A percentile compares a stretch with the other conserved stretches of the same genome.
Conservation (phyloP, 495 filamentous ascomycete species). For the Aspergillus leporis region DNA sequence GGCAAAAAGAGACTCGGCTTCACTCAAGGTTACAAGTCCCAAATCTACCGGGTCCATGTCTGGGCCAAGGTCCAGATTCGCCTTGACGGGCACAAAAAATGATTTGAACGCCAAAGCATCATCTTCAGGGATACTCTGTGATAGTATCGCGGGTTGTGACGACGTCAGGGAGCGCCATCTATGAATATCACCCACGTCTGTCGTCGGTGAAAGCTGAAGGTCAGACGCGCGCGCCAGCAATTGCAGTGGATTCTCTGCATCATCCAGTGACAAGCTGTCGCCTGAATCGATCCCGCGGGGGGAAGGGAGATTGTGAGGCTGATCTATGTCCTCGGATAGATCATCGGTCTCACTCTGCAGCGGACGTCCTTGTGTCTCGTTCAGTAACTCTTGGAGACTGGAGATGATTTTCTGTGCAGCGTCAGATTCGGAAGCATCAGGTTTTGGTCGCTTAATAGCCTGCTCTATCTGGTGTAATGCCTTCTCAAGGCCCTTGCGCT, state of each 20-base stretch:
- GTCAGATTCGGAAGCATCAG: conserved; percentile 47
- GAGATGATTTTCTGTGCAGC: conserved; percentile 53
- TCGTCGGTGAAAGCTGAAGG: conserved; percentile 55
- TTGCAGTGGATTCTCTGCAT: conserved; percentile 74
- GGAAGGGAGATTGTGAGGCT: conserved; percentile 23
- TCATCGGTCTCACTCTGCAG: conserved; percentile 28
- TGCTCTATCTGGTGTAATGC: conserved; percentile 73
- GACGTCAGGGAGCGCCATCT: conserved; percentile 20
- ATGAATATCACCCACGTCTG: conserved; percentile 19
- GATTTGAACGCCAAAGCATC: conserved; percentile 30
- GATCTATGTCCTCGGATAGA: conserved; percentile 29
- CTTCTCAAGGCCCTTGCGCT: conserved; percentile 71
- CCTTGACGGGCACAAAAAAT: conserved; percentile 63
- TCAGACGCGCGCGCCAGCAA: conserved; percentile 70
- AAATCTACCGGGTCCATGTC: conserved; percentile 68
- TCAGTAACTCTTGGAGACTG: conserved; percentile 57
- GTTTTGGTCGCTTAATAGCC: conserved; percentile 62
- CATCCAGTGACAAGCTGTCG: conserved; percentile 61
- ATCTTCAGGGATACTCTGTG: conserved; percentile 6
- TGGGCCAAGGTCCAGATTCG: conserved; percentile 59
- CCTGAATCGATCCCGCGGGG: conserved; percentile 35
- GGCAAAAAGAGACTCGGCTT: conserved; percentile 61
- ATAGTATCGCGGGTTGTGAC: conserved; percentile 13
- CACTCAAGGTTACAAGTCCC: conserved; percentile 61
- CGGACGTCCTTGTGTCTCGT: conserved; percentile 43